Evolutionary conservation across 78 protist species (phyloP), one percentile per base, ranked within the genome.

Genomic region (Creolimax fragrantissima): DNA sequence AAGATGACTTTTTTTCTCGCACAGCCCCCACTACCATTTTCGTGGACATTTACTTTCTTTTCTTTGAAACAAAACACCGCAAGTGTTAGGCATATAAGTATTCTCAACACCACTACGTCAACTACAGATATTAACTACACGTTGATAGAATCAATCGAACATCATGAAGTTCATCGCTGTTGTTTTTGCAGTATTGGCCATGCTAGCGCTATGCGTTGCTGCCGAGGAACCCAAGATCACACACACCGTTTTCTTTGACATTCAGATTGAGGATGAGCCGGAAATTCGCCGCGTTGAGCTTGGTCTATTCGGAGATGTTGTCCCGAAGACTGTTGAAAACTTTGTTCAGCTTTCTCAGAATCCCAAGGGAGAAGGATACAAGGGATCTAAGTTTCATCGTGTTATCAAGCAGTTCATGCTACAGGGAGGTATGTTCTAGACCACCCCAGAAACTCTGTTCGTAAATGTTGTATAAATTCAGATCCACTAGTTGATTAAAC

Each of bases 391-490:
- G 35, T 98, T 99, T 92, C 99, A 99, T 95, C 93, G 99, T 2
- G 94, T 96, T 35, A 97, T 98, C 91, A 89, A 91, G 83, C 95
- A 81, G 39, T 99, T 98, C 94, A 98, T 98, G 99, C 2, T 96
- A 17, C 99, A 99, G 95, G 95, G 96, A 42, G 99, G 99, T 43
- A 58, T 58, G 74, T 58, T 17, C n/a, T n/a, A n/a, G n/a, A n/a
- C n/a, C n/a, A n/a, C n/a, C n/a, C n/a, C n/a, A n/a, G n/a, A n/a
- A n/a, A n/a, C n/a, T n/a, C n/a, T n/a, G n/a, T n/a, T n/a, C n/a
- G n/a, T n/a, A n/a, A n/a, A n/a, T n/a, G n/a, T n/a, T n/a, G n/a
- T n/a, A n/a, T n/a, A n/a, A n/a, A n/a, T n/a, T n/a, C n/a, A n/a
- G n/a, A n/a, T n/a, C n/a, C n/a, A n/a, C n/a, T n/a, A n/a, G n/a